Evolutionary conservation across 2,329 filamentous ascomycete genomes (phyloP), one percentile per base, ranked within the genome.

Genomic region (Xylariaceae sp.): DNA sequence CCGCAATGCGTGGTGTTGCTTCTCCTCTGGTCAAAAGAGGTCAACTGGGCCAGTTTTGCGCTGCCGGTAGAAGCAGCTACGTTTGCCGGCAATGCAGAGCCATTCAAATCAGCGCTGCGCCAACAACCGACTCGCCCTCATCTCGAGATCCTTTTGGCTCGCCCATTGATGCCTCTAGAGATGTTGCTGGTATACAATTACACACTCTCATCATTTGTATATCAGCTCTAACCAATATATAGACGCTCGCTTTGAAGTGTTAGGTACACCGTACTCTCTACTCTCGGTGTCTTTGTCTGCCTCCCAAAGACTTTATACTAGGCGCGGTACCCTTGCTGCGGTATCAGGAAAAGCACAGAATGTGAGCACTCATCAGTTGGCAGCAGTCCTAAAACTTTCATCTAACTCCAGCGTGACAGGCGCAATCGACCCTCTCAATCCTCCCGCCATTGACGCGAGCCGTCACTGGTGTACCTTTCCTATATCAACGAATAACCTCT

Each of bases 221-320:
- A 33, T 37, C 2, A 6, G 8, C 19, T 21, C 39, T 41, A 14
- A 43, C 2, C 1, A 23, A 11, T 11, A 6, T 46, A n/a, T 17
- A 97, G 95, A 98, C 83, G 95, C 95, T 52, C 87, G 88, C 56
- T 99, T 99, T 75, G 92, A 98, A 75, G 92, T 98, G 44, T 80
- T 99, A 63, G 95, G 95, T 61, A 86, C 91, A 21, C 92, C 94
- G 1, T 95, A 95, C 75, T 98, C 95, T 53, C 86, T 99, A 63
- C 87, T 99, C 66, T 97, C 94, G 19, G 93, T 96, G 64, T 91
- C 89, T 6, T 85, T 99, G 49, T 96, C 95, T 31, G 91, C 95
- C 37, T 98, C 94, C 28, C 94, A 98, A 75, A 89, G 90, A 68
- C 86, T 99, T 46, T 97, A 95, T 76, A 97, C 95, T 19, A 86